Conservation (phyloP, 2,329 filamentous ascomycete genomes). For the Monosporascus sp. region DNA sequence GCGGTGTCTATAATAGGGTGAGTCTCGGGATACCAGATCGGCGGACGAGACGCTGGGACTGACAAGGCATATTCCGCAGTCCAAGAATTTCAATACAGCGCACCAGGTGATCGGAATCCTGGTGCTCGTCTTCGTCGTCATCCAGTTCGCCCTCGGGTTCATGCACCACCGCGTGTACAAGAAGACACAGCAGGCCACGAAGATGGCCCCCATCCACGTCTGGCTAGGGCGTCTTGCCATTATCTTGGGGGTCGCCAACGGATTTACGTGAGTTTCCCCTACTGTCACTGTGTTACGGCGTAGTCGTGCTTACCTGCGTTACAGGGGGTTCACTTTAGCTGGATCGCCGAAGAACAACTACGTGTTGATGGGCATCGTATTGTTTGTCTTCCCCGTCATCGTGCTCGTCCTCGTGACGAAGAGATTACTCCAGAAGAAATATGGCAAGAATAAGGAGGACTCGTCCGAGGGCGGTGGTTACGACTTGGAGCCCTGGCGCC, state of each 20-base stretch:
- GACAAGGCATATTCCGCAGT: conserved; percentile 29
- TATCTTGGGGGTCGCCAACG: conserved; percentile 49
- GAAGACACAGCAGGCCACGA: conserved; percentile 42
- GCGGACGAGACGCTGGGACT: neutral
- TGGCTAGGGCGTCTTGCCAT: conserved; percentile 53
- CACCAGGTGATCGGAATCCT: conserved; percentile 58
- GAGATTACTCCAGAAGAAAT: conserved; percentile 25
- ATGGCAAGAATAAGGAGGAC: conserved; percentile 21
- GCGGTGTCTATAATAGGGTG: conserved; percentile 52
- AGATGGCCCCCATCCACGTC: conserved; percentile 48
- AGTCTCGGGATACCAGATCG: conserved; percentile 18
- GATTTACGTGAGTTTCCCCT: conserved; percentile 43
- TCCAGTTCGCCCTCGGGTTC: conserved; percentile 49
- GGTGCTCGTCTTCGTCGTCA: conserved; percentile 45
- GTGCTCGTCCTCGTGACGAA: conserved; percentile 31
- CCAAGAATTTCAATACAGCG: conserved; percentile 44
- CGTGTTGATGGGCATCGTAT: conserved; percentile 42
- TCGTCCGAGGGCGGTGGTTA: conserved; percentile 18
- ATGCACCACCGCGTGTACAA: conserved; percentile 51
- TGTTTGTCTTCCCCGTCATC: conserved; percentile 38
- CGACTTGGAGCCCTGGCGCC: conserved; percentile 21
- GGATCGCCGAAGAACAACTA: conserved; percentile 41
- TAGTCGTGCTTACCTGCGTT: neutral
- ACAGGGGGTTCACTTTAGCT: conserved; percentile 53
- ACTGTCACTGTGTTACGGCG: neutral